A percentile compares a stretch with the other conserved stretches of the same genome.
These are phyloP conservation scores for Phytophthora agathidicida DNA, from an alignment of 352 stramenopile species.

Conservation along the genomic window DNA sequence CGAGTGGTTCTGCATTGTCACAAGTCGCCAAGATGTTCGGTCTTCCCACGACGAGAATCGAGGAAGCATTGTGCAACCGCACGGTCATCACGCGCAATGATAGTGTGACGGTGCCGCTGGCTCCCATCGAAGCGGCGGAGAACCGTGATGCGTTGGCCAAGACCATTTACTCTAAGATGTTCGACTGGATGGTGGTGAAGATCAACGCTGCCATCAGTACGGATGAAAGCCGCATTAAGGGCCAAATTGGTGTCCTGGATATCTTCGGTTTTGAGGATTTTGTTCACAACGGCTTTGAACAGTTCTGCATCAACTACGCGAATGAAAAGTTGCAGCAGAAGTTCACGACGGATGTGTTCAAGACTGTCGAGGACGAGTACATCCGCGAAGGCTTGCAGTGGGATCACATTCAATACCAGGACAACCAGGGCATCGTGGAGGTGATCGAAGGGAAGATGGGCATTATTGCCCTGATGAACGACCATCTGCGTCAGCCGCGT, in stretches of 20 bases:
- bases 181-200: slow-evolving; percentile 97
- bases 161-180: slow-evolving; percentile 98
- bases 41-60: slow-evolving; percentile 85
- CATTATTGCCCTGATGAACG: slow-evolving; percentile 90
- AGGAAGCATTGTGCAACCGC: slow-evolving; percentile 92
- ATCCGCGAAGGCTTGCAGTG: slow-evolving; percentile 96
- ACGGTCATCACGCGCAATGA: slow-evolving; percentile 92
- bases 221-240: slow-evolving; percentile 70
- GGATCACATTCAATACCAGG: slow-evolving; percentile 98
- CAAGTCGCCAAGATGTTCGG: slow-evolving; percentile 92
- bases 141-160: slow-evolving; percentile 97
- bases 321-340: slow-evolving; percentile 93
- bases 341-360: slow-evolving; percentile 96
- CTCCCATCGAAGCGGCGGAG: slow-evolving; percentile 91
- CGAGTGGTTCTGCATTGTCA: slow-evolving; percentile 59
- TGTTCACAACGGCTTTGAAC: slow-evolving; percentile 91
- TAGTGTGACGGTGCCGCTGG: slow-evolving; percentile 82
- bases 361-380: slow-evolving; percentile 98
- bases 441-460: slow-evolving; percentile 94
- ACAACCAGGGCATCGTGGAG: slow-evolving; percentile 98
- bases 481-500: slow-evolving; percentile 84
- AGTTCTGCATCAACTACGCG: slow-evolving; percentile 94
- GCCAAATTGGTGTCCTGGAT: slow-evolving; percentile 96
- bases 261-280: slow-evolving; percentile 99
- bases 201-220: slow-evolving; percentile 88